phyloP scores from a whole-genome alignment of 805 yeast species.

The Schwanniomyces pseudopolymorphus region DNA sequence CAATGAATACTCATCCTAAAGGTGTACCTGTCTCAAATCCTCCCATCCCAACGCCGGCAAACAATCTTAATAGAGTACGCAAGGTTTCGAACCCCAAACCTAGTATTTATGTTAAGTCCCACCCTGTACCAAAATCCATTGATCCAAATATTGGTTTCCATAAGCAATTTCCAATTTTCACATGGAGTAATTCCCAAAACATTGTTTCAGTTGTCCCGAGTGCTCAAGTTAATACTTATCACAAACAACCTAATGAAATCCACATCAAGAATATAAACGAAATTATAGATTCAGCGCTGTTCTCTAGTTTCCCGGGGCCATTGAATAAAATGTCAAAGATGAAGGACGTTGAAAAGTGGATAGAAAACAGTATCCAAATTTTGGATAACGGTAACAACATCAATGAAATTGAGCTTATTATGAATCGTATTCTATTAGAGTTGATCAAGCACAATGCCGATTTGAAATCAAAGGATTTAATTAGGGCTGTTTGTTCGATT shows the following conservation, averaged over 20 bases:
- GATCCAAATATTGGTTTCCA: constrained; percentile 53
- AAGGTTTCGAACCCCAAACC: constrained; percentile 13
- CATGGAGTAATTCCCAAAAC: constrained; percentile 49
- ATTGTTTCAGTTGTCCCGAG: constrained; percentile 28
- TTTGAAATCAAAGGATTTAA: constrained; percentile 23
- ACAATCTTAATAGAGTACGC: neutral
- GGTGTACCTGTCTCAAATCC: constrained; percentile 1
- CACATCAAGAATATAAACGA: constrained; percentile 27
- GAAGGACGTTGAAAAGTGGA: constrained; percentile 70
- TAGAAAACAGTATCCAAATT: constrained; percentile 23
- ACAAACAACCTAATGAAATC: constrained; percentile 29
- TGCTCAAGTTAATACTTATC: constrained; percentile 29
- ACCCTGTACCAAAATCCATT: neutral
- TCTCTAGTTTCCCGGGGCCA: constrained; percentile 65
- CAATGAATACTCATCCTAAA: neutral
- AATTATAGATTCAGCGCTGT: constrained; percentile 21
- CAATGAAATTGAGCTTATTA: constrained; percentile 24
- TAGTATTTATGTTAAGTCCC: neutral
- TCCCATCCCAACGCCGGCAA: neutral
- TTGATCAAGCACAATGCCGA: constrained; percentile 33
- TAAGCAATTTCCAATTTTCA: constrained; percentile 75
- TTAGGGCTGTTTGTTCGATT: constrained; percentile 30
- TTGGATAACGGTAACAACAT: constrained; percentile 9
- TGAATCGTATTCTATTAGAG: constrained; percentile 28
- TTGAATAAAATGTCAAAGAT: constrained; percentile 51